Evolutionary conservation across 2,329 filamentous ascomycete species (phyloP).

Genomic region (Diaporthe vaccinii): DNA sequence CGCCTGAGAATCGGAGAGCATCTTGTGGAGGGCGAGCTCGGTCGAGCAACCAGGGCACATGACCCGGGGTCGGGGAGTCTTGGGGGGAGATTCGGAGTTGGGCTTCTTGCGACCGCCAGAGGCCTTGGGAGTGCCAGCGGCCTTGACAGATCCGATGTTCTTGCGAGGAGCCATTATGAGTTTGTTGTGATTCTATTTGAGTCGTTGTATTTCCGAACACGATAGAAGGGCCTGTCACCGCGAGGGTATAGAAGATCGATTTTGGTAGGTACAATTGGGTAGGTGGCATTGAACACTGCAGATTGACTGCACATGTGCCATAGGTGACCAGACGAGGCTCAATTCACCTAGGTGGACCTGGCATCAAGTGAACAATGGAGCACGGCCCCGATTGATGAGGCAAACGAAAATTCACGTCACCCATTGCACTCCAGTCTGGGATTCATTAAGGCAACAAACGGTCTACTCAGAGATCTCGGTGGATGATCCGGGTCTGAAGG

Average conservation of each 20-base stretch:
- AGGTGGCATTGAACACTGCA: too few relatives aligned
- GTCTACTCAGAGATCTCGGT: background rate
- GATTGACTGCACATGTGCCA: too few relatives aligned
- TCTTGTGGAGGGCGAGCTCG: background rate
- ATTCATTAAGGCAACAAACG: background rate
- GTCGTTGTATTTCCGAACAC: too few relatives aligned
- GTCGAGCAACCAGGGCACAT: background rate
- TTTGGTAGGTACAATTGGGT: background rate
- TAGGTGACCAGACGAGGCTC: too few relatives aligned
- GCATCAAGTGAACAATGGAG: background rate
- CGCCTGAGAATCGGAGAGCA: background rate
- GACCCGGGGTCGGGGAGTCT: background rate
- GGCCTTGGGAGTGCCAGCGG: background rate
- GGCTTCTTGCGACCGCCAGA: background rate
- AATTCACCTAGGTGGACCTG: background rate
- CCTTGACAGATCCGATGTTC: background rate
- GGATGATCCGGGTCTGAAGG: too few relatives aligned
- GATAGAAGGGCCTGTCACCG: background rate
- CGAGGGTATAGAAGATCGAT: background rate
- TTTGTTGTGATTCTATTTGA: background rate
- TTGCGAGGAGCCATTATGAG: background rate
- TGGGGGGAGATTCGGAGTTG: background rate
- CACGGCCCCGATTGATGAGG: background rate
- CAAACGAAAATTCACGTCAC: background rate
- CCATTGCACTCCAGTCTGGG: background rate